Percentiles rank a stretch among this genome's conserved stretches.
These are phyloP conservation scores for Cyberlindnera samutprakarnensis DNA, from an alignment of 805 yeast species.

Conservation along the genomic window DNA sequence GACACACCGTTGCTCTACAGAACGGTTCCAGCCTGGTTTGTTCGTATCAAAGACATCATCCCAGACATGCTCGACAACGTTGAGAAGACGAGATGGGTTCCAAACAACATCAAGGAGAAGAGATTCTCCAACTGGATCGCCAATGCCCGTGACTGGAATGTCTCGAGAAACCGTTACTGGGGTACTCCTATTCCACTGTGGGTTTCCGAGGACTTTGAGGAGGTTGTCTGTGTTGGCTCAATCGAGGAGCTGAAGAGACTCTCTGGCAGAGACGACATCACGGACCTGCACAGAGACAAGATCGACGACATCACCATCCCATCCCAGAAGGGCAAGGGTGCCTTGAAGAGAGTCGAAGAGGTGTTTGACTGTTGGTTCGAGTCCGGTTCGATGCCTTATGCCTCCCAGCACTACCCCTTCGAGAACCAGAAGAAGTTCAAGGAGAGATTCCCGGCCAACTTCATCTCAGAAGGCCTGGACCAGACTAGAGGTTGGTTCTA, in stretches of 20 bases:
- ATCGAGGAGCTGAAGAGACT: conserved; percentile 78
- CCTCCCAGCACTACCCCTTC: conserved; percentile 94
- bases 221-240: conserved; percentile 89
- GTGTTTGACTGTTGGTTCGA: conserved; percentile 99
- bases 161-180: conserved; percentile 98
- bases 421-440: conserved; percentile 69
- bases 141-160: conserved; percentile 98
- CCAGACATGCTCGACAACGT: conserved; percentile 87
- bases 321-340: conserved; percentile 83
- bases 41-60: conserved; percentile 77
- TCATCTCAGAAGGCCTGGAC: conserved; percentile 97
- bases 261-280: conserved; percentile 73
- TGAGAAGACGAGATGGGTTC: conserved; percentile 91
- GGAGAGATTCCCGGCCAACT: conserved; percentile 88
- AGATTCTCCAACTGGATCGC: conserved; percentile 97
- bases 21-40: conserved; percentile 98
- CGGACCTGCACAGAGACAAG: conserved; percentile 89
- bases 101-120: conserved; percentile 81
- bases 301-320: conserved; percentile 93
- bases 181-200: conserved; percentile 99
- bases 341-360: conserved; percentile 84
- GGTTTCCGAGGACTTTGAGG: conserved; percentile 92
- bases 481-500: conserved; percentile 99
- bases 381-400: conserved; percentile 98
- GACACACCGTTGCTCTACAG: conserved; percentile 95